Base-by-base conservation (phyloP, 805 yeast genomes). In the Saccharomyces kudriavzevii region DNA sequence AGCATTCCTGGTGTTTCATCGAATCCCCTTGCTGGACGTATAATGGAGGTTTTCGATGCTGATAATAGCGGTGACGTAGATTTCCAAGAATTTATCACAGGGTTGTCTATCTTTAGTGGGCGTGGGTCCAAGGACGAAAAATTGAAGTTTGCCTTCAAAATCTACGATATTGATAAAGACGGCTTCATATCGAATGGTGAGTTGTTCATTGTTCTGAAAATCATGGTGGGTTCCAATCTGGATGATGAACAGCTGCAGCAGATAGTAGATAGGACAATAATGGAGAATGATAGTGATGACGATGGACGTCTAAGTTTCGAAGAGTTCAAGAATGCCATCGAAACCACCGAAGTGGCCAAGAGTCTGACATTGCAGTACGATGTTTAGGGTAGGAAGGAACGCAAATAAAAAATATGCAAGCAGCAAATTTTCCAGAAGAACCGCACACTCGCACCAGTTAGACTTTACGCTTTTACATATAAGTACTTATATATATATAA, bases 111-210 rank as follows among this genome's bases (percentile, higher is more conserved):
- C 2, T 94, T 94, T 65, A 87, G 96, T 51, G 85, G 91, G 3
- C 84, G 87, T 63, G 88, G 96, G 1, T 79, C 84, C 25, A 82
- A 82, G 49, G 85, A 83, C 52, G 97, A 89, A 60, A 92, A 90
- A 70, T 77, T 92, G 55, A 77, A 76, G 65, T 94, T 95, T 74
- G 94, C 97, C 10, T 94, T 94, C 72, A 87, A 84, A 64, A 89
- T 94, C 20, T 94, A 94, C 66, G 99, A 94, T 67, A 89, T 94
- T 58, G 99, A 94, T 70, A 78, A 89, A 53, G 99, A 94, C 67
- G 99, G 99, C 0, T 90, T 66, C 67, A 89, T 94, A 40, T 91
- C 97, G 2, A 92, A 92, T 66, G 99, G 99, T 25, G 99, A 94
- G 71, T 70, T 94, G 53, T 94, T 85, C 64, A 77, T 92, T 45